A percentile compares a stretch with the other conserved stretches of the same genome.
These are phyloP conservation scores for Astragalus glycyphyllos DNA, from an alignment of 306 rosid species.

Conservation along the genomic window DNA sequence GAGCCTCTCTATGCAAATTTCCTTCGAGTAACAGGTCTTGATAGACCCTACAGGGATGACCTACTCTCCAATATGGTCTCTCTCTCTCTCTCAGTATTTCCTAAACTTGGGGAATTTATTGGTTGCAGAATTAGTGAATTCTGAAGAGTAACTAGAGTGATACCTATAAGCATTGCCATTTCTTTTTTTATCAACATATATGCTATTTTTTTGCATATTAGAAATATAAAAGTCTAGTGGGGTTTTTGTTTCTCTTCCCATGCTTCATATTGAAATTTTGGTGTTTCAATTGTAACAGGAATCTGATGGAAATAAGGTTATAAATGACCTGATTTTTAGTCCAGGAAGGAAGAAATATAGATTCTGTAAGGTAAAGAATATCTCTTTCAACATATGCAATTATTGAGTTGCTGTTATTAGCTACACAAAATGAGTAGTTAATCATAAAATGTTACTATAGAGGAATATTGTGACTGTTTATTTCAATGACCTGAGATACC, in stretches of 20 bases:
- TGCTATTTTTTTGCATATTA: no score
- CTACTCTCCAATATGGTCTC: slow-evolving; percentile 51
- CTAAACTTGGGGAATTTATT: no score
- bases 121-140: no score
- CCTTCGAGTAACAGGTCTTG: slow-evolving; percentile 60
- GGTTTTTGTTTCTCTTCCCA: slow-evolving; percentile 20
- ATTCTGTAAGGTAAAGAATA: slow-evolving; percentile 63
- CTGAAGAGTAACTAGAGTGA: no score
- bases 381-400: neutral
- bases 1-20: slow-evolving; percentile 79
- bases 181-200: neutral
- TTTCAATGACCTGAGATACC: no score
- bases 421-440: neutral
- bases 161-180: neutral
- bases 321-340: slow-evolving; percentile 57
- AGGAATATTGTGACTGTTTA: no score
- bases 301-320: slow-evolving; percentile 72
- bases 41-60: slow-evolving; percentile 74
- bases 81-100: no score
- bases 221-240: slow-evolving; percentile 4
- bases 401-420: no score
- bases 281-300: slow-evolving; percentile 51
- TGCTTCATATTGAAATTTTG: neutral
- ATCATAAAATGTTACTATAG: neutral
- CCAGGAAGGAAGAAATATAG: slow-evolving; percentile 71